phyloP scores from a whole-genome alignment of 2,329 filamentous ascomycete genomes.

The Diaporthe longicolla region DNA sequence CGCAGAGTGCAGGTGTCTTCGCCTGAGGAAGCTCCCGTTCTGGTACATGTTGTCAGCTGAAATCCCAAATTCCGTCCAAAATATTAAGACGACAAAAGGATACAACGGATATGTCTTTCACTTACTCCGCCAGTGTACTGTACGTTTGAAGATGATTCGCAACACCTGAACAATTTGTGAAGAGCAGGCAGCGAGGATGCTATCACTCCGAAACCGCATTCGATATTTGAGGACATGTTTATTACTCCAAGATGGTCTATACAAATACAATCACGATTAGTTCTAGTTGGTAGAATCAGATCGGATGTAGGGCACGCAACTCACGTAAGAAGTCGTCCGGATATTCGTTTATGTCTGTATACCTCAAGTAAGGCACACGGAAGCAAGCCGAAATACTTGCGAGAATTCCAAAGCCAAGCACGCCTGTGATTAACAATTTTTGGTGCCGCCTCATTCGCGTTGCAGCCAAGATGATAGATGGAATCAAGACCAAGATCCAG shows the following conservation, averaged over 20 bases:
- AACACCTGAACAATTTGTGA: background rate
- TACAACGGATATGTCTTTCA: background rate
- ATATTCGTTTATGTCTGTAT: background rate
- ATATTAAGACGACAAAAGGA: background rate
- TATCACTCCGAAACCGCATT: constrained; percentile 22
- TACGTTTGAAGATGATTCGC: background rate
- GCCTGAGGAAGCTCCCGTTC: background rate
- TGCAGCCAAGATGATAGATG: background rate
- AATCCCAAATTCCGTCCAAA: background rate
- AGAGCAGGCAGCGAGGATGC: background rate
- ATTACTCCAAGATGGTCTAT: constrained; percentile 2
- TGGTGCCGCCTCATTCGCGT: background rate
- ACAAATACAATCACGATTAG: background rate
- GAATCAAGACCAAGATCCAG: background rate
- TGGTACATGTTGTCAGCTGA: background rate
- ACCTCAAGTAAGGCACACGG: constrained; percentile 4
- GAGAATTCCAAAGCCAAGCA: constrained; percentile 2
- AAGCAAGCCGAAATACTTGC: constrained; percentile 11
- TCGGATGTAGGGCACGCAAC: background rate
- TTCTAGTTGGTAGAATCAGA: background rate
- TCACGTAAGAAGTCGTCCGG: constrained; percentile 4
- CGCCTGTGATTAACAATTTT: background rate
- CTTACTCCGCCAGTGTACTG: constrained; percentile 5
- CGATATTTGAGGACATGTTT: constrained; percentile 10
- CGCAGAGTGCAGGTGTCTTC: constrained; percentile 3